phyloP scores from a whole-genome alignment of 2,329 filamentous ascomycete species.

The Penicillium glabrum region DNA sequence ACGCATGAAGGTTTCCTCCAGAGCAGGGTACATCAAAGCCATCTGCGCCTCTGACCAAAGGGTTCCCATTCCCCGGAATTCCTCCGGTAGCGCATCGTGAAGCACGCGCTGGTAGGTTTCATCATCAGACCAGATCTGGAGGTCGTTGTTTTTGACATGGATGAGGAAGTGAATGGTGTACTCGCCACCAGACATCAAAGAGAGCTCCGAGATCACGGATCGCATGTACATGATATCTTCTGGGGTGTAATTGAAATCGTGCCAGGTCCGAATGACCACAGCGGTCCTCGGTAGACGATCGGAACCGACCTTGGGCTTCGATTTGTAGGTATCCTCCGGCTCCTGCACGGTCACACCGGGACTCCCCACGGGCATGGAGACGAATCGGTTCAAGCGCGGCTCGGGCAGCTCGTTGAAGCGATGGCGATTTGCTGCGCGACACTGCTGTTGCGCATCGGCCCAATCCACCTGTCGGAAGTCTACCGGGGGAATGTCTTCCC shows the following conservation, averaged over 20 bases:
- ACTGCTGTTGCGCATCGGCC: constrained; percentile 74
- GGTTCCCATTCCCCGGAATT: constrained; percentile 85
- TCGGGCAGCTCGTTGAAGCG: constrained; percentile 59
- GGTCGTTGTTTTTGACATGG: constrained; percentile 76
- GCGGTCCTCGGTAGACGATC: constrained; percentile 60
- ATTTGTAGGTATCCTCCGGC: constrained; percentile 17
- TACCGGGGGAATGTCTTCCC: constrained; percentile 68
- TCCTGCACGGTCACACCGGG: constrained; percentile 20
- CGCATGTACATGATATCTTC: constrained; percentile 79
- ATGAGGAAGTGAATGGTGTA: constrained; percentile 81
- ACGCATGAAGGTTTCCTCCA: constrained; percentile 72
- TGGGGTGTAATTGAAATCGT: constrained; percentile 73
- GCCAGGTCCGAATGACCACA: constrained; percentile 77
- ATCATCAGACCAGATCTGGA: constrained; percentile 79
- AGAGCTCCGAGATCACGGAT: constrained; percentile 75
- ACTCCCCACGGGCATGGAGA: constrained; percentile 33
- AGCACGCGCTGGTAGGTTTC: constrained; percentile 71
- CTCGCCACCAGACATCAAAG: constrained; percentile 74
- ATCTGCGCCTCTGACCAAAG: constrained; percentile 95
- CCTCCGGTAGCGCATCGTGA: constrained; percentile 68
- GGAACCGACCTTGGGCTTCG: constrained; percentile 20
- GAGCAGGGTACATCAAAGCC: constrained; percentile 82
- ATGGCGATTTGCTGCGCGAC: constrained; percentile 67
- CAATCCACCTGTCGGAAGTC: constrained; percentile 77
- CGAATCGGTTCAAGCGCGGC: constrained; percentile 34